Evolutionary conservation across 768 basidiomycete genomes (phyloP), one percentile per base, ranked within the genome.

Genomic region (Pisolithus tinctorius): DNA sequence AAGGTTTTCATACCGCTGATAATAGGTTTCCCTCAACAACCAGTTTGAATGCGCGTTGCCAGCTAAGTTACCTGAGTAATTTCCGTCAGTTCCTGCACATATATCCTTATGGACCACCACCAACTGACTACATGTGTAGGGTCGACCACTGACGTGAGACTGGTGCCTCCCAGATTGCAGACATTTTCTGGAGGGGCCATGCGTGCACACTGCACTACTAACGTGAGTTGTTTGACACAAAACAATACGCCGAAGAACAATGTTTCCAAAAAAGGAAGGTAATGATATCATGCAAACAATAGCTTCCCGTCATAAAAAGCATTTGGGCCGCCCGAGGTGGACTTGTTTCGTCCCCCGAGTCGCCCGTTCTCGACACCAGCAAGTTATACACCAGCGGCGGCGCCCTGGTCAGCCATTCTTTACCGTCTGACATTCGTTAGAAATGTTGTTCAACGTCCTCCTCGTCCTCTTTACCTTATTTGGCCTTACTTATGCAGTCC

Each of bases 391-490:
- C 45, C 11, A 47, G 45, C 31, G 45, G 45, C 45, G 9, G 45
- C 36, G 45, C 45, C 45, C 30, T 47, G 45, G n/a, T 7, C 17
- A 47, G 30, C 25, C 45, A 46, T 34, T 38, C 4, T 20, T 45
- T 48, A 29, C 17, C 27, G 31, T 11, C 31, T 43, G 25, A 47
- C 36, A 20, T 46, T 51, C 50, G 29, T 66, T 48, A 30, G 31
- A 1, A 64, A 65, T 44, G 46, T 9, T 47, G 41, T 42, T 58
- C 53, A 44, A 54, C 25, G 27, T 60, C 10, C 14, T 64, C 14
- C 44, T 49, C 14, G 34, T 58, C 30, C 26, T 58, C 27, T 49
- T 58, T 17, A 25, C 41, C 23, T 16, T 58, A 5, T 45, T 48
- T 2, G 43, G 48, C 16, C 23, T 59, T 41, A 29, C 47, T 4